phyloP scores from a whole-genome alignment of 352 stramenopile genomes.

The Aphanomyces invadans region DNA sequence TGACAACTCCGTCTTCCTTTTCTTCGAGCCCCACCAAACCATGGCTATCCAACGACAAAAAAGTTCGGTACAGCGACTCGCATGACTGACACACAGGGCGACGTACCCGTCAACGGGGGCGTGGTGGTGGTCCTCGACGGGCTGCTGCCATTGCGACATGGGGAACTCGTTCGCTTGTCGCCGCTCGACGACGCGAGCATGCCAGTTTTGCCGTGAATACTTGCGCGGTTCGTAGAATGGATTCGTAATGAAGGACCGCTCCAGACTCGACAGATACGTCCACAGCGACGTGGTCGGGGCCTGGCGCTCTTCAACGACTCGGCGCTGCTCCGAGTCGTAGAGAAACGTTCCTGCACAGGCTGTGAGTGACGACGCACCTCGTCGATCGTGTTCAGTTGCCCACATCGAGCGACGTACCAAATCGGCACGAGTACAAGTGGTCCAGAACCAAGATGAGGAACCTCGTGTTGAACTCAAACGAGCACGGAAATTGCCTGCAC shows the following conservation, averaged over 20 bases:
- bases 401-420: conserved; percentile 30
- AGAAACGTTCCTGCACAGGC: conserved; percentile 84
- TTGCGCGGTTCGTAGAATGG: conserved; percentile 58
- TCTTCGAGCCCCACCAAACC: conserved; percentile 19
- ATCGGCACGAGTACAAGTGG: conserved; percentile 72
- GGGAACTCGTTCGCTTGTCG: conserved; percentile 48
- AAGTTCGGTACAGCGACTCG: neutral
- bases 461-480: conserved; percentile 82
- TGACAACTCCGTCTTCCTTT: conserved; percentile 24
- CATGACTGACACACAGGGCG: neutral
- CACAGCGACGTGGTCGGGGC: conserved; percentile 63
- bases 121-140: neutral
- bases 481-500: conserved; percentile 57
- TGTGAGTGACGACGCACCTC: conserved; percentile 86
- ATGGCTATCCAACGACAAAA: conserved; percentile 1
- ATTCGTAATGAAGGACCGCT: conserved; percentile 54
- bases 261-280: conserved; percentile 62
- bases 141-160: conserved; percentile 14
- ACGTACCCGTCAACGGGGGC: neutral
- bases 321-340: conserved; percentile 88
- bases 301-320: conserved; percentile 41
- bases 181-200: conserved; percentile 46
- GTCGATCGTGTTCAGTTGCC: conserved; percentile 76
- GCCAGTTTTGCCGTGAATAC: conserved; percentile 40
- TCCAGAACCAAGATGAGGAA: conserved; percentile 77